Conservation (phyloP, 2,329 filamentous ascomycete species). For the Atkinsonella hypoxylon region DNA sequence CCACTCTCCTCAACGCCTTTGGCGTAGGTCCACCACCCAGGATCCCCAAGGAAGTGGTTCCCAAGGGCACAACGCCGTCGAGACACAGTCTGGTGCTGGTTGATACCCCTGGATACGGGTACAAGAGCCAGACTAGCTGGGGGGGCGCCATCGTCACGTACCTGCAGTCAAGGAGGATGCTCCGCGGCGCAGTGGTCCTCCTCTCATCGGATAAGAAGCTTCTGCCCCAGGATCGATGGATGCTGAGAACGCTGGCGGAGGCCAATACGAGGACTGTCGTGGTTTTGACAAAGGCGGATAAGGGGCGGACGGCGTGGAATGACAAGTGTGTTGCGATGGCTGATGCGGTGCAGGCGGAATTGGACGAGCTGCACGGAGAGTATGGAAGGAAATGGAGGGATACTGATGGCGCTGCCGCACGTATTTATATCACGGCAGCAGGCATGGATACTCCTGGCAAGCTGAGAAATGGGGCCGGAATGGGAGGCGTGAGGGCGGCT, state of each 20-base stretch:
- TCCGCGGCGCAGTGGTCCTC: slow-evolving; percentile 41
- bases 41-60: slow-evolving; percentile 15
- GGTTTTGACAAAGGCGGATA: slow-evolving; percentile 47
- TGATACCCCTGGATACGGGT: slow-evolving; percentile 40
- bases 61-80: slow-evolving; percentile 28
- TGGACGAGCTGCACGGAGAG: slow-evolving; percentile 13
- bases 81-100: slow-evolving; percentile 35
- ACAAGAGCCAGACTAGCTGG: slow-evolving; percentile 35
- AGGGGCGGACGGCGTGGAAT: slow-evolving; percentile 22
- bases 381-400: slow-evolving; percentile 18
- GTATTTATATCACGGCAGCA: slow-evolving; percentile 26
- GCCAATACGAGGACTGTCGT: slow-evolving; percentile 34
- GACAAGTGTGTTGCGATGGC: slow-evolving; percentile 16
- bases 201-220: slow-evolving; percentile 41
- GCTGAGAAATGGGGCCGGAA: slow-evolving; percentile 23
- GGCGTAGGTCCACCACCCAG: slow-evolving; percentile 34
- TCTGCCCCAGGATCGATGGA: slow-evolving; percentile 33
- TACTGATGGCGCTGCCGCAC: slow-evolving; percentile 16
- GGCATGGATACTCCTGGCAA: slow-evolving; percentile 21
- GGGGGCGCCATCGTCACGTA: slow-evolving; percentile 41
- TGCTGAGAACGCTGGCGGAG: slow-evolving; percentile 34
- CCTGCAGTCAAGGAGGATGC: slow-evolving; percentile 30
- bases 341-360: slow-evolving; percentile 14
- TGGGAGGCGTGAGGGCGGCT: slow-evolving; percentile 27
- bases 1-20: slow-evolving; percentile 43